Percentiles rank a stretch among this genome's conserved stretches.
These are phyloP conservation scores for Irineochytrium annulatum DNA, from an alignment of 192 early-diverging fungal genomes.

Conservation along the genomic window DNA sequence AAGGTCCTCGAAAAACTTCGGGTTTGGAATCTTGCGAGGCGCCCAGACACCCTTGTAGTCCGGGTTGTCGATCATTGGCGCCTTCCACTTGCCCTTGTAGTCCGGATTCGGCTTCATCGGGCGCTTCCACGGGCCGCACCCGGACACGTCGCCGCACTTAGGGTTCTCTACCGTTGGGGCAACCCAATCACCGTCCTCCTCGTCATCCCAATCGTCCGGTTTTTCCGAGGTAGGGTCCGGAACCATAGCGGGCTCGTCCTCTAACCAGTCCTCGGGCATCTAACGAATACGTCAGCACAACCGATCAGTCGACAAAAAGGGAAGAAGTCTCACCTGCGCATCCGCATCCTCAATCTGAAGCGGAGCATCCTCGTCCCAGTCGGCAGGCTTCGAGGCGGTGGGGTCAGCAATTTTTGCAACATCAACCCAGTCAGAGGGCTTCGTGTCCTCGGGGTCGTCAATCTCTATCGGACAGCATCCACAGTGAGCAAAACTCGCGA, in stretches of 20 bases:
- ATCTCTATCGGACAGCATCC: too few relatives aligned
- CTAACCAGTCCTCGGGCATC: constrained; percentile 84
- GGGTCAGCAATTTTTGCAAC: constrained; percentile 78
- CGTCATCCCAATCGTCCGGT: constrained; percentile 87
- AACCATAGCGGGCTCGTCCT: constrained; percentile 68
- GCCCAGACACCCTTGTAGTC: constrained; percentile 89
- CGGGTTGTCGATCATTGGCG: constrained; percentile 85
- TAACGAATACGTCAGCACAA: constrained; percentile 8
- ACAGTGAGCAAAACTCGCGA: too few relatives aligned
- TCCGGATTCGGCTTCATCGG: constrained; percentile 84
- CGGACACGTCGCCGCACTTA: constrained; percentile 64
- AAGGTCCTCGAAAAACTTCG: constrained; percentile 77
- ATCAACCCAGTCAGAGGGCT: constrained; percentile 88
- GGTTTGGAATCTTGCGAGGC: constrained; percentile 80
- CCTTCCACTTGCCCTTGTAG: constrained; percentile 88
- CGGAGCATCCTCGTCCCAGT: constrained; percentile 88
- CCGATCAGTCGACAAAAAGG: background rate
- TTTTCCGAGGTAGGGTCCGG: constrained; percentile 75
- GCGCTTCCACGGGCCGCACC: constrained; percentile 80
- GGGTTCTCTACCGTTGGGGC: constrained; percentile 78
- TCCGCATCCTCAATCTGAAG: constrained; percentile 68
- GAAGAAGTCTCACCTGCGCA: constrained; percentile 43
- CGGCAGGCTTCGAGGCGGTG: constrained; percentile 69
- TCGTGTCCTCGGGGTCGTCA: constrained; percentile 67
- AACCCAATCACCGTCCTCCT: constrained; percentile 91